phyloP scores from a whole-genome alignment of 2,329 filamentous ascomycete species.

The Ascochyta pisi region DNA sequence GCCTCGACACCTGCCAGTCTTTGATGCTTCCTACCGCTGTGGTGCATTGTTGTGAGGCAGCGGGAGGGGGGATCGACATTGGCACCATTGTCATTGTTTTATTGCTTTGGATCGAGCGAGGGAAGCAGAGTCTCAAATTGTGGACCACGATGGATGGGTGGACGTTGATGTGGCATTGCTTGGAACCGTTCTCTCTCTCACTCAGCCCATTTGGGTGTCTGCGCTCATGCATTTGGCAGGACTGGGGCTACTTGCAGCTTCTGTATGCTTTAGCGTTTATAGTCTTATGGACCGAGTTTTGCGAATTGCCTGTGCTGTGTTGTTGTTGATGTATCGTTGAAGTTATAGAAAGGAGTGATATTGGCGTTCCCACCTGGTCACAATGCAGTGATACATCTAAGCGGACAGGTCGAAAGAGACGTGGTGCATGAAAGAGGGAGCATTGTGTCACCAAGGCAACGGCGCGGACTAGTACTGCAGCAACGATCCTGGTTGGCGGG shows the following conservation, averaged over 20 bases:
- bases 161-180: neutral
- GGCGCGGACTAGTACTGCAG: too few relatives aligned
- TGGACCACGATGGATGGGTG: neutral
- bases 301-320: neutral
- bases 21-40: neutral
- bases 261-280: slow-evolving; percentile 5
- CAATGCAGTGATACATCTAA: too few relatives aligned
- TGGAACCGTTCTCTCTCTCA: neutral
- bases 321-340: too few relatives aligned
- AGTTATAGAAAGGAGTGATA: too few relatives aligned
- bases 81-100: neutral
- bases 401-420: too few relatives aligned
- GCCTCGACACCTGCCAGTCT: neutral
- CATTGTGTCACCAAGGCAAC: too few relatives aligned
- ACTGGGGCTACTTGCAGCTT: neutral
- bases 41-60: neutral
- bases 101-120: slow-evolving; percentile 1
- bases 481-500: too few relatives aligned
- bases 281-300: slow-evolving; percentile 10
- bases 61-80: neutral
- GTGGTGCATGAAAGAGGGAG: too few relatives aligned
- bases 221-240: neutral
- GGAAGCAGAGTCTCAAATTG: neutral
- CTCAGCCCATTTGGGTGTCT: neutral
- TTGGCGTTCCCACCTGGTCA: too few relatives aligned